Evolutionary conservation across 2,329 filamentous ascomycete species (phyloP), one percentile per base, ranked within the genome.

Genomic region (Exutisphaerella laricina): DNA sequence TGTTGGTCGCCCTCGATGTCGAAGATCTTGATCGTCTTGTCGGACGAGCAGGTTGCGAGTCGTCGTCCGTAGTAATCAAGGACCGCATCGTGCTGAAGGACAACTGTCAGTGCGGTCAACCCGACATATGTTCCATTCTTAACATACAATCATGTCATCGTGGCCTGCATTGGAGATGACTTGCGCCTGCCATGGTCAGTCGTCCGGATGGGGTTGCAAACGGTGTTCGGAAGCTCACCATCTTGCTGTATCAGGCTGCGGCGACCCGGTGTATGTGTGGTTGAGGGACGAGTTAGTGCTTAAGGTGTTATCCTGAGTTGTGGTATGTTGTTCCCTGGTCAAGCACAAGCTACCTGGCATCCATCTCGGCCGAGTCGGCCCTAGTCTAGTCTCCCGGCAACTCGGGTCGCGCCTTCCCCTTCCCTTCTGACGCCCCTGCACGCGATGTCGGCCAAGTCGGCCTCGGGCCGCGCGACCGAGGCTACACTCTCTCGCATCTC

Each of bases 111-210:
- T n/a, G n/a, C n/a, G n/a, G n/a, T n/a, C n/a, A n/a, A n/a, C n/a
- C n/a, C n/a, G n/a, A n/a, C n/a, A n/a, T n/a, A n/a, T n/a, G n/a
- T n/a, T n/a, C n/a, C n/a, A n/a, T n/a, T n/a, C n/a, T n/a, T n/a
- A n/a, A 80, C 86, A 62, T 88, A 97, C 90, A 78, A 98, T 96
- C 90, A 97, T 97, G 67, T 96, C 90, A 84, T 97, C 90, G 74
- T 98, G 92, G 63, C 85, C 84, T 50, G 84, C 85, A 68, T 87
- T 88, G 54, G 84, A 79, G 69, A 89, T 88, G 60, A 87, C 80
- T 73, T 89, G 85, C 46, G 84, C 77, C 81, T 84, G 63, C 38
- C 12, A 22, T 14, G 35, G 40, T 53, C 31, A 55, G 44, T 33
- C 54, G 38, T 35, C 44, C 46, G 48, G 14, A 17, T 26, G 30